Base-by-base conservation (phyloP, 73 alveolate genomes). In the Tetrahymena thermophila region DNA sequence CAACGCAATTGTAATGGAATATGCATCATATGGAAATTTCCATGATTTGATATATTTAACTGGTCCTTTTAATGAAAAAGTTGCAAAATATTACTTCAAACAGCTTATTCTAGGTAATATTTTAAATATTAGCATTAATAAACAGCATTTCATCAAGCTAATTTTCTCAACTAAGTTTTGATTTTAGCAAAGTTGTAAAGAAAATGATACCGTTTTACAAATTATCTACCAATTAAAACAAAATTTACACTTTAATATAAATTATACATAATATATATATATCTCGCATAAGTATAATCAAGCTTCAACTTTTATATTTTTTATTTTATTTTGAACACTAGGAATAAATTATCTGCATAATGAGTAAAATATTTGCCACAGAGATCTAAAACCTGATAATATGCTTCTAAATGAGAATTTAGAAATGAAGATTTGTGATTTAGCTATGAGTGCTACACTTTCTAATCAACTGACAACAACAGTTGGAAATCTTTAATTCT, bases 351-450 rank as follows among this genome's bases (percentile, higher is more conserved):
- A 71, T 71, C 11, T 71, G 42, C 89, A 71, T 17, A 71, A 85
- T 35, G 56, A 85, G 55, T 38, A 85, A 85, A 85, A 85, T 42
- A 85, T 85, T 38, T 35, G 83, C 37, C 94, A 85, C 38, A 85
- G 94, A 85, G 94, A 85, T 42, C 34, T 85, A 85, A 85, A 85
- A 13, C 94, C 94, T 17, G 94, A 85, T 38, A 85, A 85, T 85
- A 38, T 85, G 94, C 94, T 85, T n/a, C 38, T 85, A 7, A 37
- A 85, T 42, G 56, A 35, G 35, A 38, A 25, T 38, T 85, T 85
- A 38, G 34, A 85, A n/a, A 38, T 85, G 58, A 85, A 85, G 35
- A 85, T 85, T 31, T 35, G 83, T 38, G 94, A 85, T 85, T 85
- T 85, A 38, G 94, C 83, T 19, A 35, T 85, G 56, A 38, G 83